phyloP scores from a whole-genome alignment of 1,284 basidiomycete genomes.

The Xerocomus minutiporus region DNA sequence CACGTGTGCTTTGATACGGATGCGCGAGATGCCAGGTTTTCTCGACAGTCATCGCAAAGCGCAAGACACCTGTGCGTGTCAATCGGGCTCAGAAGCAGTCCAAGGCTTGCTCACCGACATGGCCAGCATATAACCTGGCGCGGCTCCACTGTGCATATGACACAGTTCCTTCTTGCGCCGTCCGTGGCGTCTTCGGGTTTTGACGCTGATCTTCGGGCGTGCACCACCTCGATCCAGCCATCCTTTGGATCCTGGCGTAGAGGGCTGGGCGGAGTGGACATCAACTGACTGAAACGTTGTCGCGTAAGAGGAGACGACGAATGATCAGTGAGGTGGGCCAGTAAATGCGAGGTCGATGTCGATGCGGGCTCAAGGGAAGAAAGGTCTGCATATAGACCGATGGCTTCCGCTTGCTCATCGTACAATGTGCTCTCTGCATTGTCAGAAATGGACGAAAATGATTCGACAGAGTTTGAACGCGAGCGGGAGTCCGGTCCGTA shows the following conservation, averaged over 20 bases:
- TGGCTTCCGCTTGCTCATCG: slow-evolving; percentile 34
- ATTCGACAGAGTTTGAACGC: slow-evolving; percentile 24
- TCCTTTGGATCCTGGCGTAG: slow-evolving; percentile 11
- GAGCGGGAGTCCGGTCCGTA: slow-evolving; percentile 28
- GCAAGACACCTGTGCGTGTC: slow-evolving; percentile 53
- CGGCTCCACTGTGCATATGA: slow-evolving; percentile 67
- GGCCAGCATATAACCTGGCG: slow-evolving; percentile 76
- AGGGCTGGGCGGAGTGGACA: slow-evolving; percentile 17
- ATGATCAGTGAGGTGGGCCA: slow-evolving; percentile 46
- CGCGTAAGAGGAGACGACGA: slow-evolving; percentile 45
- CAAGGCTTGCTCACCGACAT: slow-evolving; percentile 51
- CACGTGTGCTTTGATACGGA: slow-evolving; percentile 65
- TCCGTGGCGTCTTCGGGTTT: slow-evolving; percentile 22
- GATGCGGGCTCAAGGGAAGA: slow-evolving; percentile 28
- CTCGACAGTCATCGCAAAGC: slow-evolving; percentile 68
- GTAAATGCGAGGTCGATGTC: slow-evolving; percentile 40
- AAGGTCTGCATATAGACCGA: slow-evolving; percentile 43
- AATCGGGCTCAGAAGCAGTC: slow-evolving; percentile 1
- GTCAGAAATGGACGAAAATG: slow-evolving; percentile 28
- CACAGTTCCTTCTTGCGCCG: slow-evolving; percentile 50
- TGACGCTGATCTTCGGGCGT: slow-evolving; percentile 20
- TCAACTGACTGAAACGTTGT: slow-evolving; percentile 39
- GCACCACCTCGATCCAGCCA: slow-evolving; percentile 27
- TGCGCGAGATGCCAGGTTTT: slow-evolving; percentile 59
- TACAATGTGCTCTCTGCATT: slow-evolving; percentile 24